These are phyloP conservation scores for Ceratobasidium sp. DNA, from an alignment of 1,284 basidiomycete genomes.

Conservation along the genomic window DNA sequence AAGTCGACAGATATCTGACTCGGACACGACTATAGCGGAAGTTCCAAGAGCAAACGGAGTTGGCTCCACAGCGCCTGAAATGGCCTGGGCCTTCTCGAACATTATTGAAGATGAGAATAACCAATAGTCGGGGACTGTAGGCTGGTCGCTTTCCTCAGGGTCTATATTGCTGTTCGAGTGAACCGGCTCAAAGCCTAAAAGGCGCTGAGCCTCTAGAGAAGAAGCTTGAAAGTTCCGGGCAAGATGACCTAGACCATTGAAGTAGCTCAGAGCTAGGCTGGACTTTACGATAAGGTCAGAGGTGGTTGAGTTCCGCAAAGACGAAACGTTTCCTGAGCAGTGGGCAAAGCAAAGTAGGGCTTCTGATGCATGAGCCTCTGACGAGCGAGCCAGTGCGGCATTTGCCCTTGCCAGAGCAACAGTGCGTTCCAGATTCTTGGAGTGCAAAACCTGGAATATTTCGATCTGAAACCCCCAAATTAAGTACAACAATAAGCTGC, in stretches of 20 bases:
- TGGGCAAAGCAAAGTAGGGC: constrained; percentile 32
- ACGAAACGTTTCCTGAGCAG: not conserved
- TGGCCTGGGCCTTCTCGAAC: not conserved
- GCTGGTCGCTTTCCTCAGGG: not conserved
- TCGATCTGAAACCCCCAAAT: not conserved
- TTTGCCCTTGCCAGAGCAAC: not conserved
- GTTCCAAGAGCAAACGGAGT: constrained; percentile 4
- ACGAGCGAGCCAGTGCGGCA: not conserved
- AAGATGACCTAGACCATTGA: not conserved
- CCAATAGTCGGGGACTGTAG: constrained; percentile 1
- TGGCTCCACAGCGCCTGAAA: not conserved
- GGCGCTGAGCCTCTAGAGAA: not conserved
- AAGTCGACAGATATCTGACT: constrained; percentile 17
- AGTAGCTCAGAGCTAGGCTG: constrained; percentile 7
- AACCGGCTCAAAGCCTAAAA: constrained; percentile 25
- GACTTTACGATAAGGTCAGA: not conserved
- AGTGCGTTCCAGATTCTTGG: not conserved
- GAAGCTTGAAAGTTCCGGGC: not conserved
- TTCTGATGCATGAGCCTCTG: not conserved
- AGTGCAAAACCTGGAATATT: constrained; percentile 6
- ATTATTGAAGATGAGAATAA: constrained; percentile 21
- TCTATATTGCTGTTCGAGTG: not conserved
- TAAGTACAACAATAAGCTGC: not conserved
- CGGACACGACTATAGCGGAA: not conserved
- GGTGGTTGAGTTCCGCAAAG: not conserved